These are phyloP conservation scores for Oenanthe sinensis DNA, from an alignment of 129 eudicot genomes.

Conservation along the genomic window DNA sequence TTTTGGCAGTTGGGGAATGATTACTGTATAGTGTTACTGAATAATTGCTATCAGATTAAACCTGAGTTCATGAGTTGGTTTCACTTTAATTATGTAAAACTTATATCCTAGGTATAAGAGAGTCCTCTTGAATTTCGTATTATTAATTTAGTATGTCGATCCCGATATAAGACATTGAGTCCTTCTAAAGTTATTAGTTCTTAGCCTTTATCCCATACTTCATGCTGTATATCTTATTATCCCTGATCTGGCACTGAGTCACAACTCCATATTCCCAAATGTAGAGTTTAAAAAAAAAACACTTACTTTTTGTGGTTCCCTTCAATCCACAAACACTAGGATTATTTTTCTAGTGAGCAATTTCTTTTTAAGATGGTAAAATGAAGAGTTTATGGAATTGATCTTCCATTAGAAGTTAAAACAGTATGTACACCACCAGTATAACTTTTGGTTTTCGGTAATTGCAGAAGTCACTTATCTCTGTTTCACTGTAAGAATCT, in stretches of 20 bases:
- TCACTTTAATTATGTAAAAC: not conserved
- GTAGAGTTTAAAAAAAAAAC: not conserved
- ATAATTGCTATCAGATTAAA: too few relatives aligned
- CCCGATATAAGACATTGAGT: not conserved
- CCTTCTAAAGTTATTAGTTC: not conserved
- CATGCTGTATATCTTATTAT: not conserved
- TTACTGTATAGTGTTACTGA: too few relatives aligned
- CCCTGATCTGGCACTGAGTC: not conserved
- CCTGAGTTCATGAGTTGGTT: not conserved
- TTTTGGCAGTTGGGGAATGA: too few relatives aligned
- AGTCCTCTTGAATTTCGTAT: not conserved
- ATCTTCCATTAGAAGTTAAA: too few relatives aligned
- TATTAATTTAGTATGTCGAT: not conserved
- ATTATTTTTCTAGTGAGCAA: not conserved
- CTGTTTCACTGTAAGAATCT: conserved; percentile 18
- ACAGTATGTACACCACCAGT: not conserved
- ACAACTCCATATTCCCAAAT: not conserved
- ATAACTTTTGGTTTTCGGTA: not conserved
- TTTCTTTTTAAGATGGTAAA: not conserved
- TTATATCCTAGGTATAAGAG: not conserved
- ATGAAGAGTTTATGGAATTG: not conserved
- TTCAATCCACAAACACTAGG: not conserved
- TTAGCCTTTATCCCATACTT: not conserved
- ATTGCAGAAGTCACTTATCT: conserved; percentile 4
- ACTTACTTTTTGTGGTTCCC: not conserved